Evolutionary conservation across 805 yeast genomes (phyloP).

Genomic region (Gaillardinia entomophila): DNA sequence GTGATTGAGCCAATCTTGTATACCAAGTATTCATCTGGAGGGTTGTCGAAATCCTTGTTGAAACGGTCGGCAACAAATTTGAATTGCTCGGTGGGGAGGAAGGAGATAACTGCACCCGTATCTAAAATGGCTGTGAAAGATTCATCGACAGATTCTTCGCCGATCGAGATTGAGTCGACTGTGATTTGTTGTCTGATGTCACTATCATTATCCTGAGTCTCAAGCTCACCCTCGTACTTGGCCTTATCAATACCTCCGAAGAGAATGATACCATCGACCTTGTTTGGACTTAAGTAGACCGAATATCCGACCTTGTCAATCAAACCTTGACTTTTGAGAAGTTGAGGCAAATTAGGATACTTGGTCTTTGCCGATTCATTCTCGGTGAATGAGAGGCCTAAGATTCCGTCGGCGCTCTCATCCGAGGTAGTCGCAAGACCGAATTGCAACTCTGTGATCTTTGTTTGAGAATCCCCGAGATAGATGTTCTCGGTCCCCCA

Average conservation of each 20-base stretch:
- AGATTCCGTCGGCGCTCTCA: neutral
- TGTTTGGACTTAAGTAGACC: neutral
- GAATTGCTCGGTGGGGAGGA: too few relatives aligned
- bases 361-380: constrained; percentile 1
- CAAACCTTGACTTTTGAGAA: neutral
- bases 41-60: too few relatives aligned
- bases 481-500: neutral
- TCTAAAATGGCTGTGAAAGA: too few relatives aligned
- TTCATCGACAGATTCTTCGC: too few relatives aligned
- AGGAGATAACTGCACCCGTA: too few relatives aligned
- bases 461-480: neutral
- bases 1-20: too few relatives aligned
- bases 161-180: too few relatives aligned
- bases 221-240: constrained; percentile 21
- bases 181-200: too few relatives aligned
- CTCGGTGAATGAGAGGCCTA: neutral
- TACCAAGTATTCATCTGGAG: too few relatives aligned
- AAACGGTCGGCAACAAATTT: too few relatives aligned
- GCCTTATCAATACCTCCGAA: constrained; percentile 1
- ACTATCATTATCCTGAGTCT: constrained; percentile 20
- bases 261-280: neutral
- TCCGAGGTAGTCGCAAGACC: neutral
- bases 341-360: neutral
- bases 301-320: neutral
- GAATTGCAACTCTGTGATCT: neutral